These are phyloP conservation scores for Akebia trifoliata DNA, from an alignment of 164 flowering plant genomes.

Conservation along the genomic window DNA sequence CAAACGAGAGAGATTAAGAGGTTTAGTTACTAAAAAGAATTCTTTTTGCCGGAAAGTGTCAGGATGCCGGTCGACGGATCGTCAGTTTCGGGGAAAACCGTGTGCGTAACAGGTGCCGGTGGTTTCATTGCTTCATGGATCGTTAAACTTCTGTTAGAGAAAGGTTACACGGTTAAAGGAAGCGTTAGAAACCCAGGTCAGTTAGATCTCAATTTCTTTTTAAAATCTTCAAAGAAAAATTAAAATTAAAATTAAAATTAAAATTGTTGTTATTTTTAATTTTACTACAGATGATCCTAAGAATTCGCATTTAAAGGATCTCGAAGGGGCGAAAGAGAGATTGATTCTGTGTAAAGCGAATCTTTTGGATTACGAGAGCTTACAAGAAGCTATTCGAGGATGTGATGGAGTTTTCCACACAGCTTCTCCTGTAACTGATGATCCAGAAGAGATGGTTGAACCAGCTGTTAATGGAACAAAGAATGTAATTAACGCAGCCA, in stretches of 20 bases:
- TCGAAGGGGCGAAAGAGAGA: constrained; percentile 75
- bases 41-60: not conserved
- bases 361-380: constrained; percentile 66
- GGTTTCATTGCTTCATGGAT: constrained; percentile 69
- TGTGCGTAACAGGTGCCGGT: constrained; percentile 64
- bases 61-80: constrained; percentile 35
- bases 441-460: constrained; percentile 99
- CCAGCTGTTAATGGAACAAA: constrained; percentile 88
- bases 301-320: constrained; percentile 70
- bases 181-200: constrained; percentile 48
- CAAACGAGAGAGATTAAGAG: too few relatives aligned
- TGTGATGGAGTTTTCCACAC: constrained; percentile 96
- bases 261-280: not conserved
- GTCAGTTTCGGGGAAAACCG: constrained; percentile 26
- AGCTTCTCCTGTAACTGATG: constrained; percentile 95
- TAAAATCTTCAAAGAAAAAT: too few relatives aligned
- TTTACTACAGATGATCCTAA: constrained; percentile 66
- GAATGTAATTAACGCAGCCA: constrained; percentile 79
- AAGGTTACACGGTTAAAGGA: constrained; percentile 48
- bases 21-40: too few relatives aligned
- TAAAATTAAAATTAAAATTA: too few relatives aligned
- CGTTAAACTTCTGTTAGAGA: constrained; percentile 43
- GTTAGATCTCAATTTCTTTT: not conserved
- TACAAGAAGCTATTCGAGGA: constrained; percentile 62
- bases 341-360: constrained; percentile 65